These are phyloP conservation scores for Malassezia japonica DNA, from an alignment of 1,284 basidiomycete genomes.

Conservation along the genomic window DNA sequence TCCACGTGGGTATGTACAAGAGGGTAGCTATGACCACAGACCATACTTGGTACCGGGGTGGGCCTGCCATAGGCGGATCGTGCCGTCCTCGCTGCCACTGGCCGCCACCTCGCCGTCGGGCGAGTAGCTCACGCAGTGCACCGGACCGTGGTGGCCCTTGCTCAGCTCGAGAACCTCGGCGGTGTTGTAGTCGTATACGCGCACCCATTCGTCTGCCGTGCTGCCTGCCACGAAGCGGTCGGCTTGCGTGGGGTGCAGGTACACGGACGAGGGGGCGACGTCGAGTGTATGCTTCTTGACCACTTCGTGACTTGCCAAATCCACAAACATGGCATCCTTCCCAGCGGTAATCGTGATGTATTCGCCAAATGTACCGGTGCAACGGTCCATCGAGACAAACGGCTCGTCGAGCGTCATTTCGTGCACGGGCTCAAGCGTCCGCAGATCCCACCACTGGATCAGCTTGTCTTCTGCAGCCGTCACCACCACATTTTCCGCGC, in stretches of 20 bases:
- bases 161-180: constrained; percentile 81
- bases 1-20: constrained; percentile 2
- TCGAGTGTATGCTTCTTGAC: constrained; percentile 27
- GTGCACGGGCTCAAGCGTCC: constrained; percentile 63
- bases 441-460: constrained; percentile 93
- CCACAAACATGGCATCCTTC: constrained; percentile 73
- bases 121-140: constrained; percentile 83
- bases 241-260: constrained; percentile 75
- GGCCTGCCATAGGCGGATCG: constrained; percentile 16
- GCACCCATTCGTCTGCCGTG: constrained; percentile 84
- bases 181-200: constrained; percentile 74
- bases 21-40: constrained; percentile 9
- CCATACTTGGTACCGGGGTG: constrained; percentile 14
- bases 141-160: constrained; percentile 95
- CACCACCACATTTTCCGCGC: constrained; percentile 61
- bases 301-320: constrained; percentile 46
- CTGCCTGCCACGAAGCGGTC: constrained; percentile 91
- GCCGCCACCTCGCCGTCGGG: constrained; percentile 98
- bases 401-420: constrained; percentile 66
- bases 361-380: constrained; percentile 66
- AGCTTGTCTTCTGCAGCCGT: constrained; percentile 82
- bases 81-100: constrained; percentile 69
- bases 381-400: constrained; percentile 78
- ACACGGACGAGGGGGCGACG: constrained; percentile 70
- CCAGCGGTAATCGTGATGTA: constrained; percentile 82